Conservation (phyloP, 164 flowering plant genomes). For the Annona cherimola region DNA sequence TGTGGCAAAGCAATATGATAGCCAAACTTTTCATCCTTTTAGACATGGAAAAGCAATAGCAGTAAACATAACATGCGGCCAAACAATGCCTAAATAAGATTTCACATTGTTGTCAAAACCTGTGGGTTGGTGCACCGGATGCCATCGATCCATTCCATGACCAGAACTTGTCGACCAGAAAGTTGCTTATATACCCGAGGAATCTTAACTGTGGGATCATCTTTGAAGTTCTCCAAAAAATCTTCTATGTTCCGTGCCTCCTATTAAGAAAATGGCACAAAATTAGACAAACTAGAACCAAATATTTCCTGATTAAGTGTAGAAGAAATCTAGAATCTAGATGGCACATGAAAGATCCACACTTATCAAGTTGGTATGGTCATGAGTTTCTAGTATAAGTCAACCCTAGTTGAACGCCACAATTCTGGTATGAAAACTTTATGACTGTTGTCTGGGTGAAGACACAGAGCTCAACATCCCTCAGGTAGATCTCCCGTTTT, state of each 20-base stretch:
- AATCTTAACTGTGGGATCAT: slow-evolving; percentile 94
- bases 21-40: no score
- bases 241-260: slow-evolving; percentile 95
- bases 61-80: no score
- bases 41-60: no score
- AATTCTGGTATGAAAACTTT: background rate
- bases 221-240: slow-evolving; percentile 87
- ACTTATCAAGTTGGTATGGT: background rate
- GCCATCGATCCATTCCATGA: slow-evolving; percentile 99
- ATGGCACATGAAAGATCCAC: background rate
- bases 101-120: slow-evolving; percentile 33
- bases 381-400: background rate
- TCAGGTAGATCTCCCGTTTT: background rate
- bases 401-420: background rate
- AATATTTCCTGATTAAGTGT: background rate
- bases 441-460: background rate
- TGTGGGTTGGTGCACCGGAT: slow-evolving; percentile 94
- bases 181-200: slow-evolving; percentile 77
- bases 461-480: background rate
- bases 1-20: no score
- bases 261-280: slow-evolving; percentile 25
- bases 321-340: background rate
- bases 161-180: slow-evolving; percentile 85
- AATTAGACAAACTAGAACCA: background rate
- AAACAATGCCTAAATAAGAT: no score